phyloP scores from a whole-genome alignment of 2,329 filamentous ascomycete species.

The Xylariaceae sp. region DNA sequence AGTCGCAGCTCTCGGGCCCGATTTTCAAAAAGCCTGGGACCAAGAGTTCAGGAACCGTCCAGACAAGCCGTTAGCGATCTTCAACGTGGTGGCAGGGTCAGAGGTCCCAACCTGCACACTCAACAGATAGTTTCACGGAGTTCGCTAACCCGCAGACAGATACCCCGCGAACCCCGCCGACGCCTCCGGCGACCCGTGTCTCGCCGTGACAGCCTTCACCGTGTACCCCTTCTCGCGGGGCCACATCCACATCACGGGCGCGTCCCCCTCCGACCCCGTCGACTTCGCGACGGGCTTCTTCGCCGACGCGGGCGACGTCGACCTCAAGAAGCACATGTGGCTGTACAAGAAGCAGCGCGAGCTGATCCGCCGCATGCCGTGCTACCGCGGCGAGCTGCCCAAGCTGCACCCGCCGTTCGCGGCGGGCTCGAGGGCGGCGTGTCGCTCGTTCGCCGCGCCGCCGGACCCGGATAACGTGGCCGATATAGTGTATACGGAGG shows the following conservation, averaged over 20 bases:
- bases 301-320: slow-evolving; percentile 37
- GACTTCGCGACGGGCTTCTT: slow-evolving; percentile 54
- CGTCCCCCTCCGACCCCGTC: slow-evolving; percentile 30
- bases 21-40: slow-evolving; percentile 43
- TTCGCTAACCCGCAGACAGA: slow-evolving; percentile 5
- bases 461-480: slow-evolving; percentile 20
- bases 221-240: slow-evolving; percentile 55
- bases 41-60: slow-evolving; percentile 33
- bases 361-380: slow-evolving; percentile 46
- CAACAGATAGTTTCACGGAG: no score
- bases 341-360: slow-evolving; percentile 59
- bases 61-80: slow-evolving; percentile 36
- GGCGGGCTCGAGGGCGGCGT: slow-evolving; percentile 29
- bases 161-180: slow-evolving; percentile 10
- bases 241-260: slow-evolving; percentile 48
- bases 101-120: not conserved
- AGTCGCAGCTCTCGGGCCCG: slow-evolving; percentile 38
- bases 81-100: not conserved
- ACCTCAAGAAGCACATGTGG: slow-evolving; percentile 53
- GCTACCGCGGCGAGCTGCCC: slow-evolving; percentile 40
- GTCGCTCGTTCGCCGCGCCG: slow-evolving; percentile 1
- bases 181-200: slow-evolving; percentile 17
- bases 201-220: slow-evolving; percentile 48
- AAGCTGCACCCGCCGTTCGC: slow-evolving; percentile 37
- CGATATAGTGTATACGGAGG: slow-evolving; percentile 38